These are phyloP conservation scores for Cucumis sativus DNA, from an alignment of 306 rosid species.

Conservation along the genomic window Cucumber_9930_V3 NC_026655.2:26944501-26945000, in stretches of 20 bases:
- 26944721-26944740: background rate
- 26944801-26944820: background rate
- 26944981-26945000: background rate
- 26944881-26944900: background rate
- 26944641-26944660: background rate
- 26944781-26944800: background rate
- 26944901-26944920: slow-evolving; percentile 7
- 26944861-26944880: background rate
- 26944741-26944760: slow-evolving; percentile 4
- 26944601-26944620: background rate
- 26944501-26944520: background rate
- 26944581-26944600: background rate
- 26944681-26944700: background rate
- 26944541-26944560: background rate
- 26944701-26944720: background rate
- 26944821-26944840: background rate
- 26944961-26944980: background rate
- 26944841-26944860: background rate
- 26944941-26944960: background rate
- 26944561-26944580: background rate
- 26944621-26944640: background rate
- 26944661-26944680: background rate
- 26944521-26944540: background rate
- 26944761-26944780: background rate
- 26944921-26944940: background rate